These are phyloP conservation scores for Bothriochloa decipiens DNA, from an alignment of 176 grass and related monocot genomes.

Conservation along the genomic window DNA sequence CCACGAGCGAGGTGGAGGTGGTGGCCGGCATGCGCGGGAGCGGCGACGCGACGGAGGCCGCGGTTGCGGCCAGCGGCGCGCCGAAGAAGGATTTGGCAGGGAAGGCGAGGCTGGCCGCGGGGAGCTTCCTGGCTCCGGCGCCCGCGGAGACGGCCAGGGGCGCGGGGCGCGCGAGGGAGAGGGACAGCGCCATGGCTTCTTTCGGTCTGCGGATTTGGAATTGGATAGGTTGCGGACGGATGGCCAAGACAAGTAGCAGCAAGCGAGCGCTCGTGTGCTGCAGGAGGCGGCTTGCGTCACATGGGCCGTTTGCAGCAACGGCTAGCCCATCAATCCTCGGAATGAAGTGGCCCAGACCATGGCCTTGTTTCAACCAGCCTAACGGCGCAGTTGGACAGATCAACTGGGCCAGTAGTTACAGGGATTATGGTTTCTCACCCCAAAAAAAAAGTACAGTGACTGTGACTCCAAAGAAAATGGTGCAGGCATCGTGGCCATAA, in stretches of 20 bases:
- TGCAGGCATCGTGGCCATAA: no score
- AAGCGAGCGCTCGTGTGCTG: not conserved
- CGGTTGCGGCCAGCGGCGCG: constrained; percentile 51
- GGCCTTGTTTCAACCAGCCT: no score
- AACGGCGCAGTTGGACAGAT: no score
- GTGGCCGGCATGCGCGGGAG: constrained; percentile 36
- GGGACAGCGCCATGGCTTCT: constrained; percentile 57
- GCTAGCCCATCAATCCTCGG: not conserved
- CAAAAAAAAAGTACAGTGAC: no score
- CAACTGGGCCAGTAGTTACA: no score
- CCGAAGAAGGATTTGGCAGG: constrained; percentile 63
- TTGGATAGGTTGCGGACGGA: constrained; percentile 30
- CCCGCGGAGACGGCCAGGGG: constrained; percentile 14
- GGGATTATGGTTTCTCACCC: no score
- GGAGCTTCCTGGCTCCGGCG: constrained; percentile 37
- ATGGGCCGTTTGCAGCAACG: not conserved
- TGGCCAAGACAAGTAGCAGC: not conserved
- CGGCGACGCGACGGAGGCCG: constrained; percentile 27
- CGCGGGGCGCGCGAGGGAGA: constrained; percentile 58
- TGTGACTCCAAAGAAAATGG: no score
- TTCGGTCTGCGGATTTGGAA: constrained; percentile 38
- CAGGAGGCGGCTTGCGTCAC: not conserved
- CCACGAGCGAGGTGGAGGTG: constrained; percentile 47
- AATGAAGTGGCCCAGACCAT: no score
- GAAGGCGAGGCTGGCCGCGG: constrained; percentile 35